Evolutionary conservation across 495 filamentous ascomycete species (phyloP).

Genomic region (Aspergillus nidulans): DNA sequence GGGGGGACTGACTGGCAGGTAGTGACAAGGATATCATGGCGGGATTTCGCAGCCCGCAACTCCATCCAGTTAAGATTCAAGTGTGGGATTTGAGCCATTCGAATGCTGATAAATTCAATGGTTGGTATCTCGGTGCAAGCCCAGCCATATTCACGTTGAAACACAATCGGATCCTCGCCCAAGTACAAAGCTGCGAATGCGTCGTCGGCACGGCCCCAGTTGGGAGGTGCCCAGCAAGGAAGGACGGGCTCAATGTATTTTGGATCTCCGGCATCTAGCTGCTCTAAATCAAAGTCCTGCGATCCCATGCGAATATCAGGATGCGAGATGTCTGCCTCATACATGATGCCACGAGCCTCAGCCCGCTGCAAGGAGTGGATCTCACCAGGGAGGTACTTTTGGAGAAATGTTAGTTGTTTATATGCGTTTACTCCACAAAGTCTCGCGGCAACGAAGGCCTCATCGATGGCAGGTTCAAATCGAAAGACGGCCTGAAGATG

Average conservation of each 20-base stretch:
- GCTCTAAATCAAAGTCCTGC: slow-evolving; percentile 7
- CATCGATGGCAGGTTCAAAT: slow-evolving; percentile 9
- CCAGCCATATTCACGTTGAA: slow-evolving; percentile 5
- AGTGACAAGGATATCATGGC: background rate
- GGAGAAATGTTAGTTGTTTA: slow-evolving; percentile 16
- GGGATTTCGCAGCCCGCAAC: background rate
- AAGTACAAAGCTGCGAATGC: slow-evolving; percentile 11
- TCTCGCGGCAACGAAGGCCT: slow-evolving; percentile 11
- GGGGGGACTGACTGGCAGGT: background rate
- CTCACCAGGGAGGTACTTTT: slow-evolving; percentile 15
- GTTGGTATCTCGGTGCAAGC: background rate
- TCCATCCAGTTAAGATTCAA: slow-evolving; percentile 2
- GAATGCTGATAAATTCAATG: slow-evolving; percentile 14
- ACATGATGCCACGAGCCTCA: slow-evolving; percentile 12
- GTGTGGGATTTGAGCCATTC: slow-evolving; percentile 16
- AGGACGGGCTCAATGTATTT: background rate
- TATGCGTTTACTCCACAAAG: slow-evolving; percentile 12
- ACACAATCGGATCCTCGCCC: slow-evolving; percentile 4
- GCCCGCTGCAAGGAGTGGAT: slow-evolving; percentile 18
- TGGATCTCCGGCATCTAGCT: slow-evolving; percentile 1
- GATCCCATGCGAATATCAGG: slow-evolving; percentile 12
- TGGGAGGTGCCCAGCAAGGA: background rate
- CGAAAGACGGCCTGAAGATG: slow-evolving; percentile 14
- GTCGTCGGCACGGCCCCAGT: slow-evolving; percentile 13
- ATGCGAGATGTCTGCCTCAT: slow-evolving; percentile 8